phyloP scores from a whole-genome alignment of 257 asterid genomes.

The Euphrasia confusa region DNA sequence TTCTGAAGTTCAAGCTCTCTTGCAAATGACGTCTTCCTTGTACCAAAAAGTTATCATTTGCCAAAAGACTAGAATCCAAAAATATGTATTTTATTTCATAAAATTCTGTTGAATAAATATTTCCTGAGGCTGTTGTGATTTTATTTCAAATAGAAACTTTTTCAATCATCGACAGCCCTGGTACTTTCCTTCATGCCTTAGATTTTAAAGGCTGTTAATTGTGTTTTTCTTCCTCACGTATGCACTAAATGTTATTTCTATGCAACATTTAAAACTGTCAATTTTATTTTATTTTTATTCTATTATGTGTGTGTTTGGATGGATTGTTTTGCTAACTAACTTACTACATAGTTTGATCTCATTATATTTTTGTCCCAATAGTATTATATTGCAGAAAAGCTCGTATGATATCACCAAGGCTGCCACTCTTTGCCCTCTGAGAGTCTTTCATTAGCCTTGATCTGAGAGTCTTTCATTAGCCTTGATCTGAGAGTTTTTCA shows the following conservation, averaged over 20 bases:
- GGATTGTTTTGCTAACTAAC: no score
- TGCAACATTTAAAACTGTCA: background rate
- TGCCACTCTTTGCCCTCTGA: no score
- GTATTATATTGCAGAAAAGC: no score
- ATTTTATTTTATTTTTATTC: background rate
- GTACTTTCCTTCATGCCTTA: constrained; percentile 5
- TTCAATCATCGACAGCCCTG: constrained; percentile 31
- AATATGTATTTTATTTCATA: constrained; percentile 43
- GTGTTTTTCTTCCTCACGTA: background rate
- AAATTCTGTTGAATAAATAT: constrained; percentile 21
- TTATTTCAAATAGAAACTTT: constrained; percentile 23
- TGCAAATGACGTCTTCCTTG: constrained; percentile 54
- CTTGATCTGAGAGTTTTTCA: no score
- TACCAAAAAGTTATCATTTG: constrained; percentile 37
- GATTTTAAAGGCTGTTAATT: constrained; percentile 8
- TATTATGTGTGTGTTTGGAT: background rate
- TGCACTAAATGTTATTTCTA: background rate
- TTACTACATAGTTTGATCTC: no score
- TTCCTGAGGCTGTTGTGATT: constrained; percentile 38
- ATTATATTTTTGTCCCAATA: no score
- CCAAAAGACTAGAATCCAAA: constrained; percentile 40
- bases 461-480: no score
- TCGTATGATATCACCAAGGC: no score
- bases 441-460: no score
- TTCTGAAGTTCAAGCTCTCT: constrained; percentile 54